Conservation (phyloP, 768 basidiomycete species). For the Auricularia auricula-judae region DNA sequence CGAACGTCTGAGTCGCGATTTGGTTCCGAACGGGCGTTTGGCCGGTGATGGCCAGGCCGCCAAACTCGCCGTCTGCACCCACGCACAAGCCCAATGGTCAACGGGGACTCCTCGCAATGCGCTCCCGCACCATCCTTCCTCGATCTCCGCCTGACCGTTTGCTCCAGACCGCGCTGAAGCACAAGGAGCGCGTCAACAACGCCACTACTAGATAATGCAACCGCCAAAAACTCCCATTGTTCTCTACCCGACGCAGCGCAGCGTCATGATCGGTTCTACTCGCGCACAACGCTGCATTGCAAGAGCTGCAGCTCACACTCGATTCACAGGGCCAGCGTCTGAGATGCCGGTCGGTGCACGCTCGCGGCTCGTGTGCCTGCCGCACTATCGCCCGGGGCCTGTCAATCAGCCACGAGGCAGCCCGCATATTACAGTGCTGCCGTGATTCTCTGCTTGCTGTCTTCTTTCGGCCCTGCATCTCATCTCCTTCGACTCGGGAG, state of each 20-base stretch:
- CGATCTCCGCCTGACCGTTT: neutral
- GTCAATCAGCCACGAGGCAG: neutral
- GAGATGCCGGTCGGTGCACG: neutral
- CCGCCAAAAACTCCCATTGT: neutral
- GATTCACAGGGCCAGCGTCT: neutral
- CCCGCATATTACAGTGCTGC: neutral
- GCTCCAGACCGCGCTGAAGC: neutral
- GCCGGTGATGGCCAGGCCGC: neutral
- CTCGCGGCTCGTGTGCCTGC: neutral
- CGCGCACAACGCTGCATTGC: neutral
- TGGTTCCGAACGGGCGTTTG: neutral
- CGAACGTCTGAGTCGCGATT: neutral
- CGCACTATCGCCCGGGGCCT: neutral
- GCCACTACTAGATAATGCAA: no score
- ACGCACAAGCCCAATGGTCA: neutral
- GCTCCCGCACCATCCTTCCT: neutral
- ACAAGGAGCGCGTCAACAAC: neutral
- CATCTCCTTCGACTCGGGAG: neutral
- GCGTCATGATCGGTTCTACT: neutral
- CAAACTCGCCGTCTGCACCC: neutral
- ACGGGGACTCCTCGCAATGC: neutral
- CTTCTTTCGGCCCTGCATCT: neutral
- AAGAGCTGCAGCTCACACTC: neutral
- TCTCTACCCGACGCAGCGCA: neutral
- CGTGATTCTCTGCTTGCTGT: neutral